Conservation (phyloP, 768 basidiomycete genomes). For the Sporobolomyces roseus region DNA sequence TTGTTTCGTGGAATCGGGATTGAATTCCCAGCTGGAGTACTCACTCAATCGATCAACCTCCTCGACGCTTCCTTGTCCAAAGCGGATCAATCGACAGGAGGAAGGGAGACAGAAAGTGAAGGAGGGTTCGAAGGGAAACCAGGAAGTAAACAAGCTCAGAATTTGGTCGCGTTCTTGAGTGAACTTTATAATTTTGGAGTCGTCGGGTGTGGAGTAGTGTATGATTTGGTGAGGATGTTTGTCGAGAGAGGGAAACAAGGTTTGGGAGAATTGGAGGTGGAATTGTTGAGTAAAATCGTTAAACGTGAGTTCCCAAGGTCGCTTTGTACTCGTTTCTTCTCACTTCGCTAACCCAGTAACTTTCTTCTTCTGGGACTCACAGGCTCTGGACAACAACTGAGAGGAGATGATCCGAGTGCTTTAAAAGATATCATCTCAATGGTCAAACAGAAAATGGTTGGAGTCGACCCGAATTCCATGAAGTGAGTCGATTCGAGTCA, state of each 20-base stretch:
- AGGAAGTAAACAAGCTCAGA: constrained; percentile 79
- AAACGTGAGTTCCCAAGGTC: constrained; percentile 56
- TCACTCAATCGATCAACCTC: constrained; percentile 16
- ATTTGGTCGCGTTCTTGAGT: constrained; percentile 78
- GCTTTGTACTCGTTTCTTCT: no score
- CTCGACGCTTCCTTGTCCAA: constrained; percentile 30
- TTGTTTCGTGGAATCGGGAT: constrained; percentile 33
- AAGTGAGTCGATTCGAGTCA: no score
- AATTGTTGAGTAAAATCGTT: constrained; percentile 77
- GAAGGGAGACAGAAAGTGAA: not conserved
- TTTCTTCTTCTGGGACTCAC: not conserved
- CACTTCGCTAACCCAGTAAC: no score
- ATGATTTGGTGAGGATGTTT: constrained; percentile 77
- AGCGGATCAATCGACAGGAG: not conserved
- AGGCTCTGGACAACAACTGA: constrained; percentile 89
- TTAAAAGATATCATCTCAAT: constrained; percentile 84
- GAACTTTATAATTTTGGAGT: constrained; percentile 97
- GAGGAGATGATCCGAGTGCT: constrained; percentile 85
- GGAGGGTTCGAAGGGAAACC: constrained; percentile 40
- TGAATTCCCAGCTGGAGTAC: constrained; percentile 38
- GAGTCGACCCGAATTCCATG: constrained; percentile 53
- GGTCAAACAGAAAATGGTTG: constrained; percentile 67
- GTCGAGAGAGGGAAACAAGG: constrained; percentile 52
- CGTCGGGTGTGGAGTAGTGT: constrained; percentile 79
- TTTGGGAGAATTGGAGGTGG: constrained; percentile 74